Percentiles rank a stretch among this genome's conserved stretches.
Conservation (phyloP, 495 filamentous ascomycete species). For the Penicillium canariense region DNA sequence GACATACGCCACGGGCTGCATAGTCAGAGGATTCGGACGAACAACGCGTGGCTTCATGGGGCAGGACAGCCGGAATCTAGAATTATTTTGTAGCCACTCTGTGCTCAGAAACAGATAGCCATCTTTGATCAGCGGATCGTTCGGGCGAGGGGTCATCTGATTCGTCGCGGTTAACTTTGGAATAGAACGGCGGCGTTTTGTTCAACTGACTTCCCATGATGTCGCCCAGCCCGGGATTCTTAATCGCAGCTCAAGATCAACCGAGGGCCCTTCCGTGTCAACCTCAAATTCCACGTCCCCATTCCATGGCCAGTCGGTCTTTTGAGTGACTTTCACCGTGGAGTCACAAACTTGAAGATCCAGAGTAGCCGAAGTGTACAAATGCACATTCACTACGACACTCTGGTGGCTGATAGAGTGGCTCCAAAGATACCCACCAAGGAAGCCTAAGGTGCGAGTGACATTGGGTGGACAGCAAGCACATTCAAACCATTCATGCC, state of each 20-base stretch:
- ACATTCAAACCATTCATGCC: constrained; percentile 52
- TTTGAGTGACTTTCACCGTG: constrained; percentile 42
- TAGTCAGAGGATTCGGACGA: constrained; percentile 50
- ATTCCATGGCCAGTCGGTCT: constrained; percentile 55
- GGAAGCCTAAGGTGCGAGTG: constrained; percentile 47
- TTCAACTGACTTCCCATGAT: constrained; percentile 35
- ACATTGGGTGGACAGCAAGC: constrained; percentile 61
- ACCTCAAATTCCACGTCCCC: constrained; percentile 46
- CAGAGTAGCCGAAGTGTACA: constrained; percentile 50
- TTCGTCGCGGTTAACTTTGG: constrained; percentile 10
- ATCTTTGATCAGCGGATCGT: constrained; percentile 29
- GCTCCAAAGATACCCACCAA: constrained; percentile 56
- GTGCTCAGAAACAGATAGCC: constrained; percentile 48
- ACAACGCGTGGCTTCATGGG: constrained; percentile 46
- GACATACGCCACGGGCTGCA: constrained; percentile 48
- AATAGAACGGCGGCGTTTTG: background rate
- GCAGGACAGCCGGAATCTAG: constrained; percentile 35
- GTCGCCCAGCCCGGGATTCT: constrained; percentile 53
- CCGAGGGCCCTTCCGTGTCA: constrained; percentile 21
- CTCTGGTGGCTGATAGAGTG: constrained; percentile 23
- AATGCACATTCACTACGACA: constrained; percentile 47
- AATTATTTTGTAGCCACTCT: constrained; percentile 31
- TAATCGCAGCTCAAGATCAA: constrained; percentile 37
- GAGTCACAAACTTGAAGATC: constrained; percentile 34
- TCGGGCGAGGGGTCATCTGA: constrained; percentile 27